Base-by-base conservation (phyloP, 1,284 basidiomycete genomes). In the Boletus mariae region DNA sequence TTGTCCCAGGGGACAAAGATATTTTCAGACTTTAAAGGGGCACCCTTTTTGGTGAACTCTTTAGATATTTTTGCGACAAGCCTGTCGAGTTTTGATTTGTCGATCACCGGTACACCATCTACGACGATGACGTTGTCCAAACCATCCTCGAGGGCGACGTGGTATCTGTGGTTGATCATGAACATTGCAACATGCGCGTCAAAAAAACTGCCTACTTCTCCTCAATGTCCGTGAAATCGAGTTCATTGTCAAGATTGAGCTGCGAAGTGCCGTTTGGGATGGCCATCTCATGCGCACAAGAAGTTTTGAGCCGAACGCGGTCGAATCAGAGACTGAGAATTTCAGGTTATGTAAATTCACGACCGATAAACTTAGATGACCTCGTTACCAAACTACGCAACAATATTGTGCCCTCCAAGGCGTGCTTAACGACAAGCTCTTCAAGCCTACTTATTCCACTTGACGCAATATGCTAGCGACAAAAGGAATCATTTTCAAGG, bases 141-240 rank as follows among this genome's bases (percentile, higher is more conserved):
- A 47, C 89, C 82, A 61, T 92, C 88, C 64, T 90, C 89, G 63
- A 80, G 84, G 57, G 85, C 79, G 66, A 90, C 88, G 61, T 81
- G 80, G 72, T 92, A 93, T 77, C 91, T 94, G 64, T n/a, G 28
- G 44, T 26, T 29, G 37, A 44, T 57, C 57, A 52, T 64, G 50
- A 58, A 52, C 5, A 46, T 23, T 37, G 59, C 45, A 51, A 41
- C 32, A 53, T 29, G 28, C 17, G 43, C 25, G 26, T 26, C 23
- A 17, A 49, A 43, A 43, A 26, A 35, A 43, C 23, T 8, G 73
- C 82, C 56, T 60, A 96, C 92, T 92, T 92, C 74, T 82, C 83
- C 69, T 98, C 95, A 62, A 99, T 97, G 69, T 98, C 95, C 52
- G 88, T 84, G 71, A 89, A 98, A 71, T 98, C 92, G 61, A 97